Conservation (phyloP, 2,329 filamentous ascomycete species). For the Talaromyces sp. region DNA sequence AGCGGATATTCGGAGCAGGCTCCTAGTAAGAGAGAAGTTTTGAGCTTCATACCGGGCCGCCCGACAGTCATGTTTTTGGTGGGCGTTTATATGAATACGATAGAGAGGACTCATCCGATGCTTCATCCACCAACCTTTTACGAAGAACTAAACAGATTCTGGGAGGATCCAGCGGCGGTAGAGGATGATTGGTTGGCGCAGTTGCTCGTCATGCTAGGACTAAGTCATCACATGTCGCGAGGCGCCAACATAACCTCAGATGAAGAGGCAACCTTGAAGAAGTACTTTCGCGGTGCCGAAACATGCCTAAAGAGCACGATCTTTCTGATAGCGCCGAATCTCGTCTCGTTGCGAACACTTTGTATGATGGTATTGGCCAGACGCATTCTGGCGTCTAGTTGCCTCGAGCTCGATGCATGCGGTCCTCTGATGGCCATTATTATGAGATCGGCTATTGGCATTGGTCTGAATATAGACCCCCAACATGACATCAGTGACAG, state of each 20-base stretch:
- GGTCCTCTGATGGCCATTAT: slow-evolving; percentile 36
- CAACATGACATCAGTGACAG: slow-evolving; percentile 28
- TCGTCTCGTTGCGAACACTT: slow-evolving; percentile 23
- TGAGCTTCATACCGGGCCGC: slow-evolving; percentile 16
- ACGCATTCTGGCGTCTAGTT: slow-evolving; percentile 22
- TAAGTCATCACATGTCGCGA: slow-evolving; percentile 21
- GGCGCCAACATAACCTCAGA: slow-evolving; percentile 4
- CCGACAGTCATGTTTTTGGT: slow-evolving; percentile 11
- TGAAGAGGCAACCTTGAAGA: slow-evolving; percentile 13
- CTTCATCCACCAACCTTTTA: slow-evolving; percentile 44
- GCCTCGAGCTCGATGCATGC: slow-evolving; percentile 25
- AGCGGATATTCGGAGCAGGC: slow-evolving; percentile 13
- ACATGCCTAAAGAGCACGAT: slow-evolving; percentile 23
- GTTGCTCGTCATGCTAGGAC: slow-evolving; percentile 23
- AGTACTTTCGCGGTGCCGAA: slow-evolving; percentile 23
- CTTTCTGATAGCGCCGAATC: slow-evolving; percentile 21
- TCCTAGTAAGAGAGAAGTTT: slow-evolving; percentile 16
- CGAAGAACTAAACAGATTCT: slow-evolving; percentile 39
- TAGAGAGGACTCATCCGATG: slow-evolving; percentile 25
- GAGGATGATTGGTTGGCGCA: slow-evolving; percentile 25
- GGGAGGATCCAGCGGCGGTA: slow-evolving; percentile 24
- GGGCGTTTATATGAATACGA: slow-evolving; percentile 17
- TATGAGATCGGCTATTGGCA: slow-evolving; percentile 53
- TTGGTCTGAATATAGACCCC: slow-evolving; percentile 52
- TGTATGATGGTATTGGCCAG: slow-evolving; percentile 26